phyloP scores from a whole-genome alignment of 352 stramenopile species.

The Pythium oligandrum region DNA sequence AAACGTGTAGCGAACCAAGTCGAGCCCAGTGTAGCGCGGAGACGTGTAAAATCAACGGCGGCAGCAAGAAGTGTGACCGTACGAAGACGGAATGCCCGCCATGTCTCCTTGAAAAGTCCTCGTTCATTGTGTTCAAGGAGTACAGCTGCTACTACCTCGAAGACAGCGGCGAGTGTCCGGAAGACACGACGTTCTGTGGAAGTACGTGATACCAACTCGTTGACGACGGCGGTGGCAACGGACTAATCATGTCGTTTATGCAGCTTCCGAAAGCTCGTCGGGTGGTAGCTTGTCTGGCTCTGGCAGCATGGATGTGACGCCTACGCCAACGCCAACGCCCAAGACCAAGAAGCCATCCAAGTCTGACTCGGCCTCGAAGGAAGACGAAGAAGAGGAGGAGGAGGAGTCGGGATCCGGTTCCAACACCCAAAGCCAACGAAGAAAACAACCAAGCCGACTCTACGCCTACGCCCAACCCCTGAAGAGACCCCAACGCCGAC shows the following conservation, averaged over 20 bases:
- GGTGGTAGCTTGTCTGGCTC: neutral
- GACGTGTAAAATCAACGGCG: neutral
- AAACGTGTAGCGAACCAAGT: no score
- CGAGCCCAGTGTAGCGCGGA: neutral
- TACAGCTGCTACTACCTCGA: constrained; percentile 44
- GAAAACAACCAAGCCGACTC: constrained; percentile 22
- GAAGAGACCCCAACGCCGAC: constrained; percentile 6
- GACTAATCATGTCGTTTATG: neutral
- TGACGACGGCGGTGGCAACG: neutral
- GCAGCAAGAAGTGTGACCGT: neutral
- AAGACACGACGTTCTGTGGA: constrained; percentile 28
- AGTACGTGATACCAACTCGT: neutral
- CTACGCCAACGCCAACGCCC: constrained; percentile 1
- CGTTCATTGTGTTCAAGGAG: constrained; percentile 5
- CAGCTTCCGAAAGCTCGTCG: neutral
- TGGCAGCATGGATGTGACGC: neutral
- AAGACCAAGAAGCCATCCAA: constrained; percentile 13
- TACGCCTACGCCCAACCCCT: constrained; percentile 13
- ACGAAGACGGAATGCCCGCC: neutral
- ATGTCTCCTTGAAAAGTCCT: neutral
- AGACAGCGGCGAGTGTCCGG: constrained; percentile 30
- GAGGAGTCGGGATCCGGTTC: constrained; percentile 18
- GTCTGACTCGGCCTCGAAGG: neutral
- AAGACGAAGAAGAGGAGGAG: constrained; percentile 6
- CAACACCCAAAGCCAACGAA: constrained; percentile 12